Conservation (phyloP, 352 stramenopile species). For the Phytophthora macrochlamydospora region DNA sequence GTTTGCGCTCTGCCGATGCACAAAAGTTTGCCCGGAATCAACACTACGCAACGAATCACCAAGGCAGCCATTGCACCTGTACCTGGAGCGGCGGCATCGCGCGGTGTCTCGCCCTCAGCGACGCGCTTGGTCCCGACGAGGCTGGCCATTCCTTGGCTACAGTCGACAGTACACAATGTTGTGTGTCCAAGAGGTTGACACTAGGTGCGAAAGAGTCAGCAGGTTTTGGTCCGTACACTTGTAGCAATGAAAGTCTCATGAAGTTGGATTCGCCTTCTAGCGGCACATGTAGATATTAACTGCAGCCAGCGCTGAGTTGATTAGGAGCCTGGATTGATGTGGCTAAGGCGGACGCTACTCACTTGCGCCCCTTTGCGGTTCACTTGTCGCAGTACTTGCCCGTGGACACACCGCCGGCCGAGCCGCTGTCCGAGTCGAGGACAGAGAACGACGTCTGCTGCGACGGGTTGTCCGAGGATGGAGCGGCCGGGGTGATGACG, state of each 20-base stretch:
- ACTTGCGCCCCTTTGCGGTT: slow-evolving; percentile 9
- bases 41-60: not conserved
- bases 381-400: slow-evolving; percentile 35
- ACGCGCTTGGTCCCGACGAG: slow-evolving; percentile 34
- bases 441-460: slow-evolving; percentile 17
- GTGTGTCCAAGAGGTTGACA: not conserved
- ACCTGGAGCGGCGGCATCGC: slow-evolving; percentile 24
- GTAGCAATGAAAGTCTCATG: not conserved
- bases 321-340: not conserved
- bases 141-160: slow-evolving; percentile 37
- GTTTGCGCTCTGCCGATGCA: slow-evolving; percentile 17
- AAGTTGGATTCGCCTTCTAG: too few species aligned
- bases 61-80: not conserved
- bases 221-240: slow-evolving; percentile 21
- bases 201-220: slow-evolving; percentile 1
- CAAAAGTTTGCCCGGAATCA: not conserved
- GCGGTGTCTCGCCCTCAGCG: slow-evolving; percentile 13
- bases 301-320: slow-evolving; percentile 11
- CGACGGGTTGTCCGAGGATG: slow-evolving; percentile 5
- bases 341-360: slow-evolving; percentile 11
- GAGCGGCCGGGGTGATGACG: slow-evolving; percentile 2
- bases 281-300: slow-evolving; percentile 12
- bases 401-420: slow-evolving; percentile 6
- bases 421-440: slow-evolving; percentile 19
- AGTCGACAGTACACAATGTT: not conserved